phyloP scores from a whole-genome alignment of 163 green algal genomes.

The Picocystis sp. region DNA sequence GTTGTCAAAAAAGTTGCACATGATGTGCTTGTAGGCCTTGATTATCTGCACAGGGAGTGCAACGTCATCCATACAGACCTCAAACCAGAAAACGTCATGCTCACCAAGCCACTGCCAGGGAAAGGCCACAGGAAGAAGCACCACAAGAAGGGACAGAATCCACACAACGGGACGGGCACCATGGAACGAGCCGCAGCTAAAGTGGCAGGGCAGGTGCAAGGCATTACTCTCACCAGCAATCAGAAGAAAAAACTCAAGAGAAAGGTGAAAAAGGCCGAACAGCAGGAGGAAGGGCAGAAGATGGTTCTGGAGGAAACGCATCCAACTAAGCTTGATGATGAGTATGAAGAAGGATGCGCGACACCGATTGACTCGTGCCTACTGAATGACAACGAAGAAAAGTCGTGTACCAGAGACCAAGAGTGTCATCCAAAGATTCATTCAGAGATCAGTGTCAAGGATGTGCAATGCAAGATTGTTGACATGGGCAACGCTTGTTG shows the following conservation, averaged over 20 bases:
- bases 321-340: slow-evolving; percentile 6
- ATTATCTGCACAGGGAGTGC: slow-evolving; percentile 79
- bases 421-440: too few relatives aligned
- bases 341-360: slow-evolving; percentile 7
- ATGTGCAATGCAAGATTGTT: slow-evolving; percentile 65
- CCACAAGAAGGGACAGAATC: not conserved
- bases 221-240: slow-evolving; percentile 54
- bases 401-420: not conserved
- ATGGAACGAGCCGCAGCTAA: slow-evolving; percentile 7
- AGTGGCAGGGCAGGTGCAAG: not conserved
- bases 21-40: slow-evolving; percentile 61
- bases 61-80: slow-evolving; percentile 89
- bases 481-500: slow-evolving; percentile 99
- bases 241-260: slow-evolving; percentile 87
- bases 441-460: not conserved
- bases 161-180: not conserved
- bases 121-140: not conserved
- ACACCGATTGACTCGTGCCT: not conserved
- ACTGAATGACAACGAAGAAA: not conserved
- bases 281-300: slow-evolving; percentile 3
- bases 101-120: slow-evolving; percentile 32
- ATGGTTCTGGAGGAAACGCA: not conserved
- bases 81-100: slow-evolving; percentile 98
- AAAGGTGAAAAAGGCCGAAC: slow-evolving; percentile 49
- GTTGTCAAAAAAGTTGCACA: slow-evolving; percentile 53